phyloP scores from a whole-genome alignment of 2,329 filamentous ascomycete genomes.

The Grosmannia huntii region DNA sequence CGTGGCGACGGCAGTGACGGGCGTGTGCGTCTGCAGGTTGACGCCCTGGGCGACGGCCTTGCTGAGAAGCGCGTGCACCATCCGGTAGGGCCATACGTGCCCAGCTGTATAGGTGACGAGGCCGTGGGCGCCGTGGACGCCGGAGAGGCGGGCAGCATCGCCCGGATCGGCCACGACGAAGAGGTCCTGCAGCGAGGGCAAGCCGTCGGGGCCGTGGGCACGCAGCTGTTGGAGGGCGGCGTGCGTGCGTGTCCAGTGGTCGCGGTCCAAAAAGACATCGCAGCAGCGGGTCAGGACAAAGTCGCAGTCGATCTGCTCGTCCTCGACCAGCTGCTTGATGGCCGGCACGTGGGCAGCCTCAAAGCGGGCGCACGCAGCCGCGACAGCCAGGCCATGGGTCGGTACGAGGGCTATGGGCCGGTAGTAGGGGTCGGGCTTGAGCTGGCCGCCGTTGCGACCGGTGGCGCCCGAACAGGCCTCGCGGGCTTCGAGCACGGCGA shows the following conservation, averaged over 20 bases:
- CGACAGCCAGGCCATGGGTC: constrained; percentile 14
- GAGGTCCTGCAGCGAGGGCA: constrained; percentile 12
- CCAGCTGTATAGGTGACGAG: constrained; percentile 19
- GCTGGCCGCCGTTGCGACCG: constrained; percentile 22
- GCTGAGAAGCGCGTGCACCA: constrained; percentile 12
- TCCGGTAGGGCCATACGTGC: constrained; percentile 21
- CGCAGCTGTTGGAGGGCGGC: constrained; percentile 18
- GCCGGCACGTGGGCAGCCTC: constrained; percentile 17
- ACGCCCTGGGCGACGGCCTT: constrained; percentile 20
- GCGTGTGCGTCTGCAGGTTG: constrained; percentile 39
- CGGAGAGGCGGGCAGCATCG: constrained; percentile 19
- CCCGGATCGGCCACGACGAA: constrained; percentile 16
- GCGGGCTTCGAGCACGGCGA: constrained; percentile 22
- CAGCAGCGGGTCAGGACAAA: constrained; percentile 26
- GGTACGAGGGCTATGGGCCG: constrained; percentile 11
- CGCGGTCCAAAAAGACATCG: constrained; percentile 24
- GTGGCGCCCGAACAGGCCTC: constrained; percentile 25
- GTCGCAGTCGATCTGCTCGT: constrained; percentile 29
- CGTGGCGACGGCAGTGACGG: constrained; percentile 19
- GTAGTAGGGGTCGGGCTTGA: constrained; percentile 18
- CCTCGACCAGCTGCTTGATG: constrained; percentile 23
- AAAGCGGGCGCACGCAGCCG: constrained; percentile 16
- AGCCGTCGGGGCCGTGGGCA: background rate
- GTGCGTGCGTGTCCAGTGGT: constrained; percentile 13
- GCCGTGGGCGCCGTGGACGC: constrained; percentile 23